Conservation (phyloP, 306 rosid species). For the Quercus mongolica region DNA sequence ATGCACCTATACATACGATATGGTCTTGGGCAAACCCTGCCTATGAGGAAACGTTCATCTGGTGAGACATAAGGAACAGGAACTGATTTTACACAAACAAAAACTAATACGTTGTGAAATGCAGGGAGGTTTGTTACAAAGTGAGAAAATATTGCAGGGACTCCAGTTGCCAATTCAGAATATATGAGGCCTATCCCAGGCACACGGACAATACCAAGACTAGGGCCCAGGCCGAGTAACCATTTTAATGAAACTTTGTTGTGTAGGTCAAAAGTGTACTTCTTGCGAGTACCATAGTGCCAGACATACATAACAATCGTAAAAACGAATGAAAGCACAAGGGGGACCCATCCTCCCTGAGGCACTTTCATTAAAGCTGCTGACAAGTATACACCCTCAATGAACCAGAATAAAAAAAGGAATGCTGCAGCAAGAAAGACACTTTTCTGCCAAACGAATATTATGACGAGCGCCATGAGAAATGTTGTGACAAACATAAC, state of each 20-base stretch:
- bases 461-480: constrained; percentile 67
- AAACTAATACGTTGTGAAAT: constrained; percentile 76
- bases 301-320: constrained; percentile 73
- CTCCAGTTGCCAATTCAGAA: constrained; percentile 80
- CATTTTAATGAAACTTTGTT: constrained; percentile 86
- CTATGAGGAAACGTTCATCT: constrained; percentile 84
- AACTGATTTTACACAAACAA: constrained; percentile 83
- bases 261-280: constrained; percentile 73
- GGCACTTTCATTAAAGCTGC: constrained; percentile 80
- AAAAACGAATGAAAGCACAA: constrained; percentile 61
- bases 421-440: constrained; percentile 45
- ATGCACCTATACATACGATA: constrained; percentile 88
- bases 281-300: constrained; percentile 77
- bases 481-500: constrained; percentile 80
- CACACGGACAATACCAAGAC: constrained; percentile 87
- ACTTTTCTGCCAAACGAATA: constrained; percentile 77
- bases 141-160: constrained; percentile 87
- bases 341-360: constrained; percentile 93
- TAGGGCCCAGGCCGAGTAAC: constrained; percentile 82
- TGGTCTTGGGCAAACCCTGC: constrained; percentile 71
- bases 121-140: constrained; percentile 92
- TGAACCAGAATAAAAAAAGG: constrained; percentile 63
- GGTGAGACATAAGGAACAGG: constrained; percentile 83
- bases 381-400: constrained; percentile 73
- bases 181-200: constrained; percentile 90